Evolutionary conservation across 2,329 filamentous ascomycete genomes (phyloP).

Genomic region (Coleophoma eucalyptorum): DNA sequence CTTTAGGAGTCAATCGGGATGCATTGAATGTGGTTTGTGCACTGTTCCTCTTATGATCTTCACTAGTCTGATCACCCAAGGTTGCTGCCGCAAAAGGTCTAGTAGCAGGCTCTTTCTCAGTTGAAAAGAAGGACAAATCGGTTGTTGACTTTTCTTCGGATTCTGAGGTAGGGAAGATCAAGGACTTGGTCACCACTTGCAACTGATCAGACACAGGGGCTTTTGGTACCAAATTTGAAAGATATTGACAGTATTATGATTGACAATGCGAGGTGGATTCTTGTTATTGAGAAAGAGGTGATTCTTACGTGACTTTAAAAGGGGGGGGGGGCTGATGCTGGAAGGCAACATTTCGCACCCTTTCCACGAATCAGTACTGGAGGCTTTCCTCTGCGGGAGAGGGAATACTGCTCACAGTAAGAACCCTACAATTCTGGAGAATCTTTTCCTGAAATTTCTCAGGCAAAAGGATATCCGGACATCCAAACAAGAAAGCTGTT

Average conservation of each 20-base stretch:
- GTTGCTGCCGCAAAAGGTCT: conserved; percentile 72
- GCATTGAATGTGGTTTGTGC: conserved; percentile 64
- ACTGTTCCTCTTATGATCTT: background rate
- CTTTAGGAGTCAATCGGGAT: conserved; percentile 59
- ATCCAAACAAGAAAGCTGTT: conserved; percentile 66
- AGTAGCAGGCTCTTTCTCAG: conserved; percentile 52
- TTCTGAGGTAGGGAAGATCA: conserved; percentile 28
- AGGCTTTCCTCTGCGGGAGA: conserved; percentile 39
- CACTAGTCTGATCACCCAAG: conserved; percentile 34
- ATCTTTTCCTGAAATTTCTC: background rate
- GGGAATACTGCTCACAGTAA: conserved; percentile 68
- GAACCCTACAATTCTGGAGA: background rate
- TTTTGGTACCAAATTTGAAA: conserved; percentile 52
- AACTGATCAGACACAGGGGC: conserved; percentile 40
- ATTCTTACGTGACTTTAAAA: conserved; percentile 3
- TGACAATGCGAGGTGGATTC: conserved; percentile 53
- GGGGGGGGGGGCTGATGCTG: conserved; percentile 14
- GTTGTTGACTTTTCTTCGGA: conserved; percentile 32
- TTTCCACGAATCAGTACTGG: conserved; percentile 56
- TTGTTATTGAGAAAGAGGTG: conserved; percentile 79
- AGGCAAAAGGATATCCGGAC: conserved; percentile 84
- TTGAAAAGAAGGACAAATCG: conserved; percentile 42
- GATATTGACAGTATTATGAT: conserved; percentile 48
- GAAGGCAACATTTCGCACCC: conserved; percentile 71
- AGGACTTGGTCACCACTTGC: no score